Evolutionary conservation across 331 rosid species (phyloP).

Genomic region (Telfairia occidentalis): DNA sequence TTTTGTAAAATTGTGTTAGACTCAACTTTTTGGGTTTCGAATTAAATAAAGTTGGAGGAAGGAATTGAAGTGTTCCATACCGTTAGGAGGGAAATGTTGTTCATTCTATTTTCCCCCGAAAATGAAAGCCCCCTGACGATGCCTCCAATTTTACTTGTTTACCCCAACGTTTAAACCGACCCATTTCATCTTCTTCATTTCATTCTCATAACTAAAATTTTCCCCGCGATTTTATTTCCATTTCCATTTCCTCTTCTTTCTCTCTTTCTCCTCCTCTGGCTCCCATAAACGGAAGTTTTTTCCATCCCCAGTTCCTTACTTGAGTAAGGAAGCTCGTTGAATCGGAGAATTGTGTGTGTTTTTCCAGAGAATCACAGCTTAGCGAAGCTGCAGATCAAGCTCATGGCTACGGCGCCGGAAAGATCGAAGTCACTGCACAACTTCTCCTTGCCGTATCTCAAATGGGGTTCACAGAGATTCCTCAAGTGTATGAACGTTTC

Average conservation of each 20-base stretch:
- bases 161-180: not conserved
- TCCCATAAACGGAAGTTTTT: not conserved
- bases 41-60: too few relatives aligned
- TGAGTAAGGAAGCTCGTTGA: not conserved
- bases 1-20: too few relatives aligned
- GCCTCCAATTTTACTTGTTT: not conserved
- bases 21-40: too few relatives aligned
- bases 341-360: not conserved
- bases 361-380: not conserved
- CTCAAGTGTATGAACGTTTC: constrained; percentile 39
- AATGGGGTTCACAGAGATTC: constrained; percentile 42
- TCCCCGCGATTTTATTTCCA: not conserved
- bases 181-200: not conserved
- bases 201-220: not conserved
- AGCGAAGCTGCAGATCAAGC: not conserved
- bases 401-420: constrained; percentile 31
- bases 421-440: constrained; percentile 44
- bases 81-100: too few relatives aligned
- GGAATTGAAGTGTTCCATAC: too few relatives aligned
- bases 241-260: not conserved
- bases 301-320: not conserved
- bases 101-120: not conserved
- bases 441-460: constrained; percentile 42
- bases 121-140: not conserved
- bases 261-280: not conserved